Conservation (phyloP, 805 yeast species). For the Metschnikowia dekortorum region DNA sequence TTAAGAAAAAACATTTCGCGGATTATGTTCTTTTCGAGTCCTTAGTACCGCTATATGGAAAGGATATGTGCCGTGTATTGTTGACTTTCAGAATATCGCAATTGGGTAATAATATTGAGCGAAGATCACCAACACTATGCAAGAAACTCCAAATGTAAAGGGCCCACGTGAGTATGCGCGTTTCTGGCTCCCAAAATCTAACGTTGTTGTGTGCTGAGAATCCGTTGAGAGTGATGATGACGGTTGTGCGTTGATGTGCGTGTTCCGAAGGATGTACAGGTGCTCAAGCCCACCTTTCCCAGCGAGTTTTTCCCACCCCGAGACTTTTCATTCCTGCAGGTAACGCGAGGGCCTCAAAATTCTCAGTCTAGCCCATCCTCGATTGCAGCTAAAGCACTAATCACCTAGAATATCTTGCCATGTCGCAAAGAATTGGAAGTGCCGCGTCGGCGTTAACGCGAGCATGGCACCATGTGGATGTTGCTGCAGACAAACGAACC, state of each 20-base stretch:
- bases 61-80: not conserved
- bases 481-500: conserved; percentile 77
- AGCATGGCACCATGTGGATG: conserved; percentile 94
- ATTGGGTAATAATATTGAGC: too few relatives aligned
- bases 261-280: not conserved
- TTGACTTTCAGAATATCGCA: not conserved
- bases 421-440: conserved; percentile 48
- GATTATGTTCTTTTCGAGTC: not conserved
- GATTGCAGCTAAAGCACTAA: not conserved
- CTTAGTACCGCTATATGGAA: not conserved
- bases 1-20: conserved; percentile 48
- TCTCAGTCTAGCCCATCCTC: conserved; percentile 2
- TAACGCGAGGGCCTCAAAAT: not conserved
- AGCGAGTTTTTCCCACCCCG: not conserved
- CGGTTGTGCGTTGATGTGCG: not conserved
- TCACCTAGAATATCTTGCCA: conserved; percentile 10
- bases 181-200: not conserved
- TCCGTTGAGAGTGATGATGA: not conserved
- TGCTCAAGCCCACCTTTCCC: not conserved
- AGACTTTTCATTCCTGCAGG: not conserved
- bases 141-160: not conserved
- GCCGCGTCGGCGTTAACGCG: conserved; percentile 76
- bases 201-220: conserved; percentile 1
- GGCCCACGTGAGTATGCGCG: not conserved
- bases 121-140: not conserved